Evolutionary conservation across 176 grass and related monocot species (phyloP).

Genomic region (Avena insularis): DNA sequence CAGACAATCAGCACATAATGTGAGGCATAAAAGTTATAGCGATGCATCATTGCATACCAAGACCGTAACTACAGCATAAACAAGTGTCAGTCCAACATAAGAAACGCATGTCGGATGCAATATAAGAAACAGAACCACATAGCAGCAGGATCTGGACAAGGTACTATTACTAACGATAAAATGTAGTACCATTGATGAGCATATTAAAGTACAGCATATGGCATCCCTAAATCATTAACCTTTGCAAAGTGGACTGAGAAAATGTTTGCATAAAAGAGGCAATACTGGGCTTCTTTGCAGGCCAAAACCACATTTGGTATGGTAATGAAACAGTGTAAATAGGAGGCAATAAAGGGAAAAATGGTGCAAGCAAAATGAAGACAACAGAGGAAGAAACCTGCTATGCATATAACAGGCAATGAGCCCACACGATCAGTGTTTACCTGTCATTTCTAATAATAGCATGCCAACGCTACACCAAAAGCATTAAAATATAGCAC

Average conservation of each 20-base stretch:
- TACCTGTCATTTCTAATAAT: not conserved
- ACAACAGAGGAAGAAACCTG: not conserved
- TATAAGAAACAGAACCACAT: not conserved
- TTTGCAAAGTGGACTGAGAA: not conserved
- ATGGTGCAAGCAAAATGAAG: not conserved
- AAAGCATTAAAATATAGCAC: not conserved
- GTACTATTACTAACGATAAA: not conserved
- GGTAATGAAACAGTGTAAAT: not conserved
- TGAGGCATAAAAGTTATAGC: not conserved
- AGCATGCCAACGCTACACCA: not conserved
- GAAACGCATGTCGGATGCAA: not conserved
- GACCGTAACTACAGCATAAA: not conserved
- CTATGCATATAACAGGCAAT: not conserved
- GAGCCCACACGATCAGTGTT: not conserved
- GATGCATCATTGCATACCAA: not conserved
- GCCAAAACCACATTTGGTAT: not conserved
- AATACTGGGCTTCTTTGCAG: not conserved
- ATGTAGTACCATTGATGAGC: not conserved
- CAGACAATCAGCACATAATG: slow-evolving; percentile 1
- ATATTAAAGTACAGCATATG: too few relatives aligned
- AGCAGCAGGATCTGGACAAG: not conserved
- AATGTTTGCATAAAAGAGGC: not conserved
- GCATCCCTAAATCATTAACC: not conserved
- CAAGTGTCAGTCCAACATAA: not conserved
- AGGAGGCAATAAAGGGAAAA: not conserved